These are phyloP conservation scores for Fusarium humuli DNA, from an alignment of 2,329 filamentous ascomycete genomes.

Conservation along the genomic window DNA sequence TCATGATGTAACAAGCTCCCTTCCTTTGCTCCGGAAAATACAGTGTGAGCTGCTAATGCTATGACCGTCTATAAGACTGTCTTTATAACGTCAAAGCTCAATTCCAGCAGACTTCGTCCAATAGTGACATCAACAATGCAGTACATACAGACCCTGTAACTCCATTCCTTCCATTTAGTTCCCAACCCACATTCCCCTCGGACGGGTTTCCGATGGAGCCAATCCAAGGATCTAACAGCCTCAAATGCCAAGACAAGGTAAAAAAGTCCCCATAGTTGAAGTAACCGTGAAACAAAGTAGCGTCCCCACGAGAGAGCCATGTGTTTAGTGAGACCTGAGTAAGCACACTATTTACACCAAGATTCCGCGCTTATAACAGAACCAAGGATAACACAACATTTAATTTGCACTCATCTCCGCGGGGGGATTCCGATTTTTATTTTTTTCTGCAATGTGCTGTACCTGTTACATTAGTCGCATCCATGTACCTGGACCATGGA, in stretches of 20 bases:
- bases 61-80: not conserved
- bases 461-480: not conserved
- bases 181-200: not conserved
- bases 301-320: constrained; percentile 1
- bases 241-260: not conserved
- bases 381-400: not conserved
- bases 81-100: not conserved
- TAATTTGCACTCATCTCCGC: not conserved
- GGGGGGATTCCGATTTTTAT: not conserved
- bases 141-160: not conserved
- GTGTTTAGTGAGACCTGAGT: constrained; percentile 17
- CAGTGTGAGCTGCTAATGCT: not conserved
- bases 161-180: not conserved
- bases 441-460: not conserved
- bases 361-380: not conserved
- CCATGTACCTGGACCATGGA: not conserved
- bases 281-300: constrained; percentile 5
- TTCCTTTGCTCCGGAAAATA: not conserved
- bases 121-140: not conserved
- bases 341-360: constrained; percentile 4
- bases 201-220: not conserved
- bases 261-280: not conserved
- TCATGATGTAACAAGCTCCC: not conserved
- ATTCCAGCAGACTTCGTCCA: not conserved
- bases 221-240: not conserved